Conservation (phyloP, 129 eudicot species). For the Flaveria robusta region DNA sequence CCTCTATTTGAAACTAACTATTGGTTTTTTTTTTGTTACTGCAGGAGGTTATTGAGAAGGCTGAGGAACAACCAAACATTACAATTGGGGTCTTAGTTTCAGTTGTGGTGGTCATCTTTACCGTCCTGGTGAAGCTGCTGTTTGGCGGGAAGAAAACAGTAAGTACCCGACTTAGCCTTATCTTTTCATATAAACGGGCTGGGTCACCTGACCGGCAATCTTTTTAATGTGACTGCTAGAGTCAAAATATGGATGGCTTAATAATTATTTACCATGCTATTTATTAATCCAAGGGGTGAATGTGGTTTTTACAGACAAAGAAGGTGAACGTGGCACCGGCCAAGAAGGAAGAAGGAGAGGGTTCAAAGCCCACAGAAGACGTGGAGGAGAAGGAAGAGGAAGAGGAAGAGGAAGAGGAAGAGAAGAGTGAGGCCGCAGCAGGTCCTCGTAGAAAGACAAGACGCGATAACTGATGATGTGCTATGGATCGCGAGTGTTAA, state of each 20-base stretch:
- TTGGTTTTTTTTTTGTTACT: not conserved
- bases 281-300: not conserved
- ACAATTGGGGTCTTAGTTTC: slow-evolving; percentile 56
- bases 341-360: slow-evolving; percentile 45
- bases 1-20: not conserved
- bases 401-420: slow-evolving; percentile 46
- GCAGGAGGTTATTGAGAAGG: slow-evolving; percentile 55
- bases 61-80: slow-evolving; percentile 56
- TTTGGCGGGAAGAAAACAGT: slow-evolving; percentile 80
- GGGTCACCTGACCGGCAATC: not conserved
- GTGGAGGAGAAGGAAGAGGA: no score
- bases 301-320: slow-evolving; percentile 24
- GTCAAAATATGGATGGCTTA: no score
- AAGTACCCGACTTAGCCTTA: slow-evolving; percentile 6
- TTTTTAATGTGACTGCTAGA: no score
- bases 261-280: not conserved
- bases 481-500: not conserved
- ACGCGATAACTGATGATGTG: slow-evolving; percentile 50
- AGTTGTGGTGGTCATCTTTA: slow-evolving; percentile 44
- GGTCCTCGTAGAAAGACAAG: slow-evolving; percentile 58
- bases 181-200: not conserved
- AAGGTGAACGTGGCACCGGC: slow-evolving; percentile 32
- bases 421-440: slow-evolving; percentile 42
- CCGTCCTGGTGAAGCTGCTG: slow-evolving; percentile 47
- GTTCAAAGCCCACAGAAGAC: slow-evolving; percentile 36